Percentiles rank a stretch among this genome's conserved stretches.
These are phyloP conservation scores for Hypoxylon sp. DNA, from an alignment of 2,329 filamentous ascomycete genomes.

Conservation along the genomic window DNA sequence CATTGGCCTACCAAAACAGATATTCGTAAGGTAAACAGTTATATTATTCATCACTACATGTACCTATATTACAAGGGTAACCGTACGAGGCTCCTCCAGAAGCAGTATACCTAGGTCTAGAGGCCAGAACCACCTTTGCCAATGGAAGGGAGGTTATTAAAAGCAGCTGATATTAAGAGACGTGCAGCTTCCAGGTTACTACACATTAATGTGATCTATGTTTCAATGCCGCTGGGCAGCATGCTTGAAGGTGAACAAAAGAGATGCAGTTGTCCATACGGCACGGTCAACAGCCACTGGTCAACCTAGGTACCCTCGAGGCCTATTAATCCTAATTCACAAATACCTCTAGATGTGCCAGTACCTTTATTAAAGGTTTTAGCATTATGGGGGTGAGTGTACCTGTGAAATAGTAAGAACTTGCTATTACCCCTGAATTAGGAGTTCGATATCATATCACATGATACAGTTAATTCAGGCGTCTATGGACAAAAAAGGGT, in stretches of 20 bases:
- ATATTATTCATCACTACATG: background rate
- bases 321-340: background rate
- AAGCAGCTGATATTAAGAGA: background rate
- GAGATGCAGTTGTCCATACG: constrained; percentile 1
- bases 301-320: background rate
- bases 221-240: background rate
- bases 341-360: background rate
- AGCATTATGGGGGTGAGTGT: background rate
- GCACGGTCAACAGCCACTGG: background rate
- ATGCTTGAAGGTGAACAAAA: background rate
- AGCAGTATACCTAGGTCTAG: background rate
- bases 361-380: background rate
- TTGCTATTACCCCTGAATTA: background rate
- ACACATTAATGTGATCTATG: constrained; percentile 11
- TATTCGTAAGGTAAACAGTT: background rate
- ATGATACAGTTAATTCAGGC: background rate
- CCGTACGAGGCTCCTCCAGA: background rate
- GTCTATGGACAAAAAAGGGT: background rate
- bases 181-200: background rate
- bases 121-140: background rate
- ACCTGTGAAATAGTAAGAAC: background rate
- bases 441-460: background rate
- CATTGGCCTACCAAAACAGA: background rate
- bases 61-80: background rate
- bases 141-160: background rate